Conservation (phyloP, 768 basidiomycete genomes). For the Lactifluus pinguis region DNA sequence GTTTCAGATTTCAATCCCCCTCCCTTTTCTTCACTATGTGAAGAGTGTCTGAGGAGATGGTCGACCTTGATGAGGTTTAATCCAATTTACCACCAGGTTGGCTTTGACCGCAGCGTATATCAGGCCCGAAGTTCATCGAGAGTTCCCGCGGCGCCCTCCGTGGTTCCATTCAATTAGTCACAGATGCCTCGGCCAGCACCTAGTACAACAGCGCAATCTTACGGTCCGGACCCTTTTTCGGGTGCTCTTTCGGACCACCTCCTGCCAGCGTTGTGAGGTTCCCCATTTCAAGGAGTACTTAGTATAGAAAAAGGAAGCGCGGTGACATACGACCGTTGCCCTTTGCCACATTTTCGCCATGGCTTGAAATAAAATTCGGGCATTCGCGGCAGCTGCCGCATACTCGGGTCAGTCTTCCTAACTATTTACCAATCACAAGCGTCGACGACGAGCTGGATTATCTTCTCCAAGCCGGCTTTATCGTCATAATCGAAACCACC, state of each 20-base stretch:
- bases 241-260: not conserved
- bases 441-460: conserved; percentile 28
- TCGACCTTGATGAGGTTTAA: too few species aligned
- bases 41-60: not conserved
- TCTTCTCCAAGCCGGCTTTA: conserved; percentile 31
- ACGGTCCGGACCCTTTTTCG: not conserved
- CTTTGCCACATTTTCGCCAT: conserved; percentile 9
- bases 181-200: not conserved
- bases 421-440: conserved; percentile 21
- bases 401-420: conserved; percentile 1
- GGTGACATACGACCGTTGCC: conserved; percentile 3
- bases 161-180: not conserved
- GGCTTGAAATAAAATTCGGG: not conserved
- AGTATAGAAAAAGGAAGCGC: conserved; percentile 32
- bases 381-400: conserved; percentile 13
- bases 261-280: not conserved
- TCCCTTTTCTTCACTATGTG: not conserved
- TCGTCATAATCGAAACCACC: conserved; percentile 38
- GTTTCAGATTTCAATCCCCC: too few species aligned
- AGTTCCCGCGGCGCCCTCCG: not conserved
- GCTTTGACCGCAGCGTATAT: not conserved
- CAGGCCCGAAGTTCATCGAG: not conserved
- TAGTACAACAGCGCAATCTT: not conserved
- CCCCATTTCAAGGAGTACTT: conserved; percentile 60
- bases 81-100: too few species aligned